Percentiles rank a stretch among this genome's conserved stretches.
Conservation (phyloP, 2,329 filamentous ascomycete genomes). For the Chaetomium globosum region DNA sequence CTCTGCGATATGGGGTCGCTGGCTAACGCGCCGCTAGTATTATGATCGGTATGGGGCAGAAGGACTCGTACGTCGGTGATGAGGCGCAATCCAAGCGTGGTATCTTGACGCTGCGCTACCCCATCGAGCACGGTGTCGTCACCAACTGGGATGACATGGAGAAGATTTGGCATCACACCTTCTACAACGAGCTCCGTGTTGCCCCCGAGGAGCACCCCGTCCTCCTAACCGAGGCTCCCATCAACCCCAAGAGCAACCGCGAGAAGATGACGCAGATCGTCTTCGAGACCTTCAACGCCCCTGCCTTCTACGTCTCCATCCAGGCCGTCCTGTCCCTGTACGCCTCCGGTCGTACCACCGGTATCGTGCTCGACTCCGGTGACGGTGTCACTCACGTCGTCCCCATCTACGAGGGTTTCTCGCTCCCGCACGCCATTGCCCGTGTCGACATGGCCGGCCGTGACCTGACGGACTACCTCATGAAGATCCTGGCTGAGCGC, state of each 20-base stretch:
- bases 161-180: constrained; percentile 99
- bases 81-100: constrained; percentile 99
- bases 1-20: constrained; percentile 22
- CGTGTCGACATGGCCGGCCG: constrained; percentile 99
- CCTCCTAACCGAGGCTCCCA: constrained; percentile 97
- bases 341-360: constrained; percentile 99
- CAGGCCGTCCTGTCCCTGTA: constrained; percentile 99
- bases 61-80: constrained; percentile 99
- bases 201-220: constrained; percentile 99
- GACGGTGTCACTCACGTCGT: constrained; percentile 99
- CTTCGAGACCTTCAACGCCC: constrained; percentile 99
- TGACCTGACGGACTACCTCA: constrained; percentile 99
- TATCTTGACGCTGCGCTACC: constrained; percentile 99
- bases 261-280: constrained; percentile 99
- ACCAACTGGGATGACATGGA: constrained; percentile 99
- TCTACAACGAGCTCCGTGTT: constrained; percentile 99
- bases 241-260: constrained; percentile 99
- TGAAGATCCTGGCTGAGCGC: constrained; percentile 99
- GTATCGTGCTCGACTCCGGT: constrained; percentile 99
- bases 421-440: constrained; percentile 98
- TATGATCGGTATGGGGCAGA: constrained; percentile 99
- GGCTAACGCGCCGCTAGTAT: constrained; percentile 65
- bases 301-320: constrained; percentile 99
- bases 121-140: constrained; percentile 99
- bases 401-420: constrained; percentile 99